A percentile compares a stretch with the other conserved stretches of the same genome.
phyloP scores from a whole-genome alignment of 371 early-diverging fungal genomes.

The Zychaea mexicana region DNA sequence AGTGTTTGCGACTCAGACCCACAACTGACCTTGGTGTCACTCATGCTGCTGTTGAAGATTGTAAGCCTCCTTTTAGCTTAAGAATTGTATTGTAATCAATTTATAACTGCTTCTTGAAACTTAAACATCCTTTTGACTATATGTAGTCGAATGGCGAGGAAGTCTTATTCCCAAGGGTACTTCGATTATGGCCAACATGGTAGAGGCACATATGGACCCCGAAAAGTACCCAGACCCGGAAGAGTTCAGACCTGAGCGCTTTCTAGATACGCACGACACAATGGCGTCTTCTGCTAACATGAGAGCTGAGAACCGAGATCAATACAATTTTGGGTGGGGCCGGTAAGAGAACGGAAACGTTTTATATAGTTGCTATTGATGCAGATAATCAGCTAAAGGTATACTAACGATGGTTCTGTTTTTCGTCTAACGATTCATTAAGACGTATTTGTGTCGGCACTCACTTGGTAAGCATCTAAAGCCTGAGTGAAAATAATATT shows the following conservation, averaged over 20 bases:
- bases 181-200: slow-evolving; percentile 16
- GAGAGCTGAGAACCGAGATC: slow-evolving; percentile 8
- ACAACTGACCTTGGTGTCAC: slow-evolving; percentile 27
- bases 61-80: slow-evolving; percentile 8
- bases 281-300: slow-evolving; percentile 4
- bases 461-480: slow-evolving; percentile 9
- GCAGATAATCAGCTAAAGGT: too few species aligned
- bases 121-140: background rate
- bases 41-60: slow-evolving; percentile 28
- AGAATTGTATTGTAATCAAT: background rate
- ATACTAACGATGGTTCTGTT: background rate
- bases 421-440: background rate
- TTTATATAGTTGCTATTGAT: too few species aligned
- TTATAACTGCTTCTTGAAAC: background rate
- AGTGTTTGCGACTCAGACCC: slow-evolving; percentile 26
- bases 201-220: slow-evolving; percentile 15
- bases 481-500: background rate
- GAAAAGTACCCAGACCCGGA: slow-evolving; percentile 3
- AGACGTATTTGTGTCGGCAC: slow-evolving; percentile 8
- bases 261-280: slow-evolving; percentile 3
- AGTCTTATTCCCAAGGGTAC: slow-evolving; percentile 33
- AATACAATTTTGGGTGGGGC: slow-evolving; percentile 13
- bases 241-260: slow-evolving; percentile 24
- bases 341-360: background rate
- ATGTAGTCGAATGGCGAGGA: slow-evolving; percentile 19